Percentiles rank a stretch among this genome's conserved stretches.
Evolutionary conservation across 148 eudicot species (phyloP).

Genomic region (Persicaria maculosa): DNA sequence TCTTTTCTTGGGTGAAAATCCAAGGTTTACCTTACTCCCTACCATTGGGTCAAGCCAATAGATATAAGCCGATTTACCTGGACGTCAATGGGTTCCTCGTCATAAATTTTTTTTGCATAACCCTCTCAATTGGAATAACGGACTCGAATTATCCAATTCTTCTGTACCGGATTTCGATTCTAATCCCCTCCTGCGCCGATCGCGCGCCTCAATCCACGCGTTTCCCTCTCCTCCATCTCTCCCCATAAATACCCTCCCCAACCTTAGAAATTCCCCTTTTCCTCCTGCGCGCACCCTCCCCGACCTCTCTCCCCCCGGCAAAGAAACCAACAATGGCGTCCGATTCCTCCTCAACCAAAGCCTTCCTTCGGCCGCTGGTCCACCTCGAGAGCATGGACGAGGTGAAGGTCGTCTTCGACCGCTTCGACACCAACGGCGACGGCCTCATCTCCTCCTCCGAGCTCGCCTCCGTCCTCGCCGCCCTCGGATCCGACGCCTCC

Average conservation of each 20-base stretch:
- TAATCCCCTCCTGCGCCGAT: no score
- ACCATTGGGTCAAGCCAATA: no score
- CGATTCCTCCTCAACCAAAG: not conserved
- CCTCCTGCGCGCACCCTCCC: not conserved
- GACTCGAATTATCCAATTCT: no score
- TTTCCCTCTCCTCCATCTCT: not conserved
- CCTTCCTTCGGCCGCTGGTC: not conserved
- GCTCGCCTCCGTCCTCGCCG: slow-evolving; percentile 2
- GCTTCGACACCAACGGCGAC: slow-evolving; percentile 15
- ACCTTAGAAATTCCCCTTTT: not conserved
- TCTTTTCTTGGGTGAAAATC: no score
- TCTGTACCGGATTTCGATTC: no score
- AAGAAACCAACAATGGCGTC: slow-evolving; percentile 4
- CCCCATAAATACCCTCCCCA: not conserved
- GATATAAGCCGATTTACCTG: no score
- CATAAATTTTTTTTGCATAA: no score
- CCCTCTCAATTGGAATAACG: no score
- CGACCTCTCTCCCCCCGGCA: not conserved
- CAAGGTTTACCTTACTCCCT: no score
- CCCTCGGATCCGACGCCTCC: slow-evolving; percentile 12
- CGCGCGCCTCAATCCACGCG: no score
- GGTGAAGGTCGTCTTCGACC: slow-evolving; percentile 13
- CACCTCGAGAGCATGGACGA: slow-evolving; percentile 9
- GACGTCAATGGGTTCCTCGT: no score
- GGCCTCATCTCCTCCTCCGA: slow-evolving; percentile 16